Evolutionary conservation across 2,329 filamentous ascomycete genomes (phyloP), one percentile per base, ranked within the genome.

Genomic region (Colletotrichum sublineola): DNA sequence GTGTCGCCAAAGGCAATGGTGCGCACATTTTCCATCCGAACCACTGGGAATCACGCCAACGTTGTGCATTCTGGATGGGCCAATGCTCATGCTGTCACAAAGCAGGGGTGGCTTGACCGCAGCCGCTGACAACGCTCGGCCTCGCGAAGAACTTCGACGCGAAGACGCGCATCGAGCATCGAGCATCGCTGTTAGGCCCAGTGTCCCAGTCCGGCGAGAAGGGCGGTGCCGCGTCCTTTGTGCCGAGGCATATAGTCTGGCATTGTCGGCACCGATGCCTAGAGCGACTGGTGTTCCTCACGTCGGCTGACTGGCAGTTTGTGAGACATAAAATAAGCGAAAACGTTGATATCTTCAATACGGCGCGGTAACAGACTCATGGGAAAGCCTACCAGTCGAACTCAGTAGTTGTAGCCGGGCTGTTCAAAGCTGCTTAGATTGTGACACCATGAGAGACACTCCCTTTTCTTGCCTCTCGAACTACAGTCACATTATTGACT

Each of bases 61-160:
- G 46, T 29, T 15, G 48, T 53, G 36, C 46, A 42, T 7, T 38
- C 40, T 18, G 40, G 48, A 63, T 53, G 46, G 36, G 61, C 42
- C 61, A 53, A n/a, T 36, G 61, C 61, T 63, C n/a, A 42, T 42
- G 61, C 61, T 63, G 46, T 63, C 61, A n/a, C 24, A n/a, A 63
- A 15, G 24, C n/a, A 14, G 60, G 40, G 7, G 33, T 5, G 20
- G 8, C 33, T 42, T 24, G 36, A 6, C 20, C 46, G 33, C 36
- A 36, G 14, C 33, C 24, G 14, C n/a, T 53, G 48, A 53, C 29
- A 14, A 9, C 38, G 61, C 48, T 53, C 46, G 46, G 48, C 11
- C n/a, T 52, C 8, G 8, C 20, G 14, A 38, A 24, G 15, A 33
- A n/a, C n/a, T 36, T 61, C 18, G 9, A 6, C 3, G 44, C 20